Evolutionary conservation across 1,284 basidiomycete species (phyloP), one percentile per base, ranked within the genome.

Genomic region (Cutaneotrichosporon sp.): DNA sequence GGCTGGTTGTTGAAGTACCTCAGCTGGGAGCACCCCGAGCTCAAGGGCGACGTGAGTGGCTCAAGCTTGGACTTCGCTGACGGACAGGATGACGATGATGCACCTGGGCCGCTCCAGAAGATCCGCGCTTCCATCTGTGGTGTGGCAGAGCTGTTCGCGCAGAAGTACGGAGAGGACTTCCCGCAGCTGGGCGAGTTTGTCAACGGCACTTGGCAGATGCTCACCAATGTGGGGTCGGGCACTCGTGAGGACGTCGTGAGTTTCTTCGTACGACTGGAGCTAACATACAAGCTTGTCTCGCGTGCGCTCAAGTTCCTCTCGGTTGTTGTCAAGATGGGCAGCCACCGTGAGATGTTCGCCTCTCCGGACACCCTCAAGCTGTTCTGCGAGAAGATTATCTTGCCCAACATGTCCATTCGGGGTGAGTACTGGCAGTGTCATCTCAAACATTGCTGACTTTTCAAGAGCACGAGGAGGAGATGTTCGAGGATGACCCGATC

Each of bases 401-500:
- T 99, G 31, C 95, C 95, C 29, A 98, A 97, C 73, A 92, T 98
- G 67, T 83, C 85, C 18, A 83, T 98, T 36, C 84, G 95, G 65
- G 82, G 84, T 85, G 56, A 67, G 81, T 72, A 22, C n/a, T 29
- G 16, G 18, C 56, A 8, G 27, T 24, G 29, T 22, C 27, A 29
- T 27, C 16, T 4, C 29, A 6, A 22, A 27, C 11, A 11, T 47
- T 27, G 38, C 68, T 67, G 43, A 70, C 57, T 2, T 18, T 20
- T 27, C 11, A 54, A 75, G 89, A 91, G 57, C 89, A 93, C 67
- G 95, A 98, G 66, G 86, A 95, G 63, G 95, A 99, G 73, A 89
- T 95, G 79, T 98, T 99, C 73, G 93, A 98, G 79, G 95, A 99
- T 66, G 94, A 97, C 69, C 95, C 95, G 0, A 86, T 95, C 52